Evolutionary conservation across 2,329 filamentous ascomycete genomes (phyloP), one percentile per base, ranked within the genome.

Genomic region (Exophiala sideris): DNA sequence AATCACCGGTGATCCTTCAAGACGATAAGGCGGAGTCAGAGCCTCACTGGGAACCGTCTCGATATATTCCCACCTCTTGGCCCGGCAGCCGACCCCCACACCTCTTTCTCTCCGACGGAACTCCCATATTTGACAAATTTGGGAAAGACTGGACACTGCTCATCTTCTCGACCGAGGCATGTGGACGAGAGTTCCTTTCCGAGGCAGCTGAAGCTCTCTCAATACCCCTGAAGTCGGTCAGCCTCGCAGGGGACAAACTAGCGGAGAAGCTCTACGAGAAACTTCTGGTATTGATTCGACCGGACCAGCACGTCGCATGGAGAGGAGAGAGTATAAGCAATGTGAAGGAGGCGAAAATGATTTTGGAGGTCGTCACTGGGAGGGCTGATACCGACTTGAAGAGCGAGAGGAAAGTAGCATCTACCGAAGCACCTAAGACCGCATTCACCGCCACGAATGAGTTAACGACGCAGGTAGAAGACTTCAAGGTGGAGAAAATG

Each of bases 281-380:
- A 45, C 39, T n/a, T 6, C 46, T 57, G 11, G 50, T 58, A 8
- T 48, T 56, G 14, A 34, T 58, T n/a, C 48, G 56, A 34, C 58
- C 56, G 1, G 55, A 58, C 35, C 36, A 48, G 33, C 52, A 58
- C 32, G 56, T 56, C 16, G 51, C 52, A 14, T 60, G 57, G 57
- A 59, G 57, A 48, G 48, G 21, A 5, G 34, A 47, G 9, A 14
- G 24, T n/a, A 32, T 56, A 9, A 10, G 7, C 5, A 36, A 36
- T 24, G 5, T 29, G 14, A 16, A 29, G 8, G 42, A 52, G 29
- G 48, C 53, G 9, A 32, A 21, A 24, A 36, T 33, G 24, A 21
- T 56, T 10, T 16, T 50, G 12, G 55, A 76, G 38, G 60, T 62
- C 24, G 24, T 29, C 24, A 29, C 24, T 29, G 24, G 24, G 7